Conservation (phyloP, 257 asterid species). For the Solanum medicagineum region DNA sequence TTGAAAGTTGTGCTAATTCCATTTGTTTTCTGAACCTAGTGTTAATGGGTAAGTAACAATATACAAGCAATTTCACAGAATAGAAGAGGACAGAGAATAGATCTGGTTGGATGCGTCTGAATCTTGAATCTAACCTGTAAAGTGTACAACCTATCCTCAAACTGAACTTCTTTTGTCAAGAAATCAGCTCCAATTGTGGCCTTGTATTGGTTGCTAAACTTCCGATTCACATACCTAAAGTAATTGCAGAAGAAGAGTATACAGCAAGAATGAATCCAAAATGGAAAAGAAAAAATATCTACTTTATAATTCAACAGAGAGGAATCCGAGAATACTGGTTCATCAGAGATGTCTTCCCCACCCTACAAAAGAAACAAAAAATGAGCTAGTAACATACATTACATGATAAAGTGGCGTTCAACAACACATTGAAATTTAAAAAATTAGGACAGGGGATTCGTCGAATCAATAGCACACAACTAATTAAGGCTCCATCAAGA, state of each 20-base stretch:
- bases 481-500: neutral
- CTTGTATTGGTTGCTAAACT: slow-evolving; percentile 34
- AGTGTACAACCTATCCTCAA: slow-evolving; percentile 29
- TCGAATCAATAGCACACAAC: neutral
- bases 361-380: slow-evolving; percentile 15
- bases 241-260: neutral
- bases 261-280: neutral
- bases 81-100: neutral
- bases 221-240: slow-evolving; percentile 30
- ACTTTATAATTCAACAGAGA: neutral
- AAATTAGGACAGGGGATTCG: neutral
- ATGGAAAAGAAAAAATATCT: neutral
- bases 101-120: neutral
- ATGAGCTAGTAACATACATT: neutral
- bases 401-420: neutral
- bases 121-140: slow-evolving; percentile 17
- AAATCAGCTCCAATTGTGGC: slow-evolving; percentile 49
- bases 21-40: neutral
- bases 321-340: slow-evolving; percentile 19
- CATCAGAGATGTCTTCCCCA: slow-evolving; percentile 46
- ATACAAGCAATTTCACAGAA: neutral
- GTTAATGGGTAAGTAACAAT: neutral
- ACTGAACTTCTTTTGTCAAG: slow-evolving; percentile 36
- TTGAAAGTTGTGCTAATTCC: neutral
- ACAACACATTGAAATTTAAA: neutral